These are phyloP conservation scores for Microdochium trichocladiopsis DNA, from an alignment of 2,329 filamentous ascomycete genomes.

Conservation along the genomic window DNA sequence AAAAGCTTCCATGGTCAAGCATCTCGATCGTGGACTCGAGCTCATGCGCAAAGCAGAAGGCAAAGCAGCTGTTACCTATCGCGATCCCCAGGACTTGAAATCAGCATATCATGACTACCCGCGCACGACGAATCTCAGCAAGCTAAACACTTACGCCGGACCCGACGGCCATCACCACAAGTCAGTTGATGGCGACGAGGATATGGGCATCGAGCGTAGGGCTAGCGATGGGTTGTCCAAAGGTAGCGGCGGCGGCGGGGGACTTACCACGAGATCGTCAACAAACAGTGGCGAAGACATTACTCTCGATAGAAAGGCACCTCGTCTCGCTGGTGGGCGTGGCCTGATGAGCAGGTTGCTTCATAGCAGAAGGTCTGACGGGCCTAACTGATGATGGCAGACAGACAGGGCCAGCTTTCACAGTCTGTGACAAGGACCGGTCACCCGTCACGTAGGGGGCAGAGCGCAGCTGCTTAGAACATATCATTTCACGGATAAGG, in stretches of 20 bases:
- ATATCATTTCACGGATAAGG: too few relatives aligned
- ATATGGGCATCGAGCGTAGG: background rate
- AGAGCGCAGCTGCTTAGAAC: too few relatives aligned
- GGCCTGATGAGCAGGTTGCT: background rate
- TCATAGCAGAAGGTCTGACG: background rate
- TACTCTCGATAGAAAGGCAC: background rate
- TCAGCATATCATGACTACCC: background rate
- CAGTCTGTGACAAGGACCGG: background rate
- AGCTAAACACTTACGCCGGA: background rate
- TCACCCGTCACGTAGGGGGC: background rate
- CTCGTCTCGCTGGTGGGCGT: background rate
- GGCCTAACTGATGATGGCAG: background rate
- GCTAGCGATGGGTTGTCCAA: background rate
- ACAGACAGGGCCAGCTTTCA: background rate
- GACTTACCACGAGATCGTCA: background rate
- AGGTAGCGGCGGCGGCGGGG: too few relatives aligned
- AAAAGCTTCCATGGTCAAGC: conserved; percentile 39
- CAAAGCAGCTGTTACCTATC: background rate
- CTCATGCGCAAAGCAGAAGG: conserved; percentile 28
- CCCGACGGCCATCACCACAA: background rate
- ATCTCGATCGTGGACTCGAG: conserved; percentile 37
- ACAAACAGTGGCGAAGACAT: background rate
- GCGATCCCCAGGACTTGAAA: background rate
- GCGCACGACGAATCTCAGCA: background rate
- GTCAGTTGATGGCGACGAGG: background rate